Percentiles rank a stretch among this genome's conserved stretches.
Conservation (phyloP, 2,329 filamentous ascomycete genomes). For the Sporothrix curviconia region DNA sequence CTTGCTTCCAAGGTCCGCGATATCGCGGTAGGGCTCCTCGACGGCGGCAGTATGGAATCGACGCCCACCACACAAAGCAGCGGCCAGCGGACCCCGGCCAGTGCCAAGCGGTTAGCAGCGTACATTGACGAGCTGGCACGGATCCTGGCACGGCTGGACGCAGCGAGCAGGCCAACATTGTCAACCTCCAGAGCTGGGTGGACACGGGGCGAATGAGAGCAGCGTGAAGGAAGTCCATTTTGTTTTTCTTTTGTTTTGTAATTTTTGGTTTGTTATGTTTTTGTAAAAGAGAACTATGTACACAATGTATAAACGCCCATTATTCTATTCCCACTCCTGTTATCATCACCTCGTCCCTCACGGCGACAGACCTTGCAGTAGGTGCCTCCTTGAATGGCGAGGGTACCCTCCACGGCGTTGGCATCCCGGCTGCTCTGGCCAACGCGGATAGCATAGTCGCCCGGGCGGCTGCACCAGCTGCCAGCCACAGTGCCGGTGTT, state of each 20-base stretch:
- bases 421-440: conserved; percentile 2
- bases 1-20: conserved; percentile 33
- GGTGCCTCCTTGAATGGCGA: not conserved
- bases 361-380: not conserved
- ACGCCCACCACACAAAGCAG: no score
- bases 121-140: conserved; percentile 27
- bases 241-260: not conserved
- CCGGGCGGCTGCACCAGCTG: conserved; percentile 24
- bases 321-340: no score
- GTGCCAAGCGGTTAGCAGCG: conserved; percentile 2
- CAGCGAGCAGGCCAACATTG: conserved; percentile 28
- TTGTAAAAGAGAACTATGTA: not conserved
- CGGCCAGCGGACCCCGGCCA: not conserved
- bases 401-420: not conserved
- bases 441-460: conserved; percentile 3
- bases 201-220: conserved; percentile 15
- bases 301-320: no score
- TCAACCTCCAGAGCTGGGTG: conserved; percentile 28
- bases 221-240: not conserved
- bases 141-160: conserved; percentile 26
- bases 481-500: conserved; percentile 38
- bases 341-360: no score
- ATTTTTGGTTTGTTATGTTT: not conserved
- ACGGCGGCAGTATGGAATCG: not conserved
- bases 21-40: conserved; percentile 23